Conservation (phyloP, 108 stramenopile species). For the Epipyxis sp. region DNA sequence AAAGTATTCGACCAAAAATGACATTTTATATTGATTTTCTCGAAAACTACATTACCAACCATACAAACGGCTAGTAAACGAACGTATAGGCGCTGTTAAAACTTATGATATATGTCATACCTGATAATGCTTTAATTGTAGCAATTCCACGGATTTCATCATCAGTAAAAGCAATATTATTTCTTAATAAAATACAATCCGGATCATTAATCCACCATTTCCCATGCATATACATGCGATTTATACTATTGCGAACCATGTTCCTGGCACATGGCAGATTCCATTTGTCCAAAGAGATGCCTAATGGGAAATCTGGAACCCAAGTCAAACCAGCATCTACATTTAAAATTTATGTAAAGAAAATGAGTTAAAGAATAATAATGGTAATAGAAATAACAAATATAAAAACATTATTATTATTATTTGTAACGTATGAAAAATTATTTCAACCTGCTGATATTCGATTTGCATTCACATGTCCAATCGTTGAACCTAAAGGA, state of each 20-base stretch:
- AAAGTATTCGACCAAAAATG: slow-evolving; percentile 72
- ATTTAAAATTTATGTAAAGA: not conserved
- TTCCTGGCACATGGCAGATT: slow-evolving; percentile 80
- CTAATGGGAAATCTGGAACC: slow-evolving; percentile 76
- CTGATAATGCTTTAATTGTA: slow-evolving; percentile 80
- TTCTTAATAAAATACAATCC: slow-evolving; percentile 79
- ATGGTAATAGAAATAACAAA: too few species aligned
- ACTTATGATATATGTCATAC: slow-evolving; percentile 82
- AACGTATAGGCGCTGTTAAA: slow-evolving; percentile 80
- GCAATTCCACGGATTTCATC: slow-evolving; percentile 77
- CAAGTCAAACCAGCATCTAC: slow-evolving; percentile 82
- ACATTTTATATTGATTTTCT: slow-evolving; percentile 59
- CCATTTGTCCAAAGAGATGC: slow-evolving; percentile 66
- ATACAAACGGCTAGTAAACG: too few species aligned
- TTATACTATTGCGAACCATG: slow-evolving; percentile 82
- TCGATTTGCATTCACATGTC: slow-evolving; percentile 73
- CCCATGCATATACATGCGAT: slow-evolving; percentile 70
- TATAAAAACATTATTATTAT: too few species aligned
- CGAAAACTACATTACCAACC: too few species aligned
- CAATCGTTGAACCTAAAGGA: slow-evolving; percentile 11
- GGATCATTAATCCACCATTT: slow-evolving; percentile 93
- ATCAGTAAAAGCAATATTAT: slow-evolving; percentile 72
- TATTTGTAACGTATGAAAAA: too few species aligned
- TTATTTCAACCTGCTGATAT: slow-evolving; percentile 60
- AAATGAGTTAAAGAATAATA: too few species aligned